A percentile compares a stretch with the other conserved stretches of the same genome.
Evolutionary conservation across 805 yeast genomes (phyloP).

Genomic region (Kazachstania kunashirensis): DNA sequence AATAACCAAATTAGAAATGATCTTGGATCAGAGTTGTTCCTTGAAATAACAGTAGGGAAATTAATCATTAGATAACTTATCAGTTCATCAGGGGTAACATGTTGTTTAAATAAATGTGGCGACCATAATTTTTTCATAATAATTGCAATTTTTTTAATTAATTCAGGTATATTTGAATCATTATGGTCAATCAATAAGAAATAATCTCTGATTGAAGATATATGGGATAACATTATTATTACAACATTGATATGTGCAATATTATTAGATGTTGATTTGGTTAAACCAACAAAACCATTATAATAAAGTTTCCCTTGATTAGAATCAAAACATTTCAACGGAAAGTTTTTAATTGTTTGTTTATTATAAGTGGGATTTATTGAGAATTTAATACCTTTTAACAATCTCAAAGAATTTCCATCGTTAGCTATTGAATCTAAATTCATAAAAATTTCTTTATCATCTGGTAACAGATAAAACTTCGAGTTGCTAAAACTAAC

Average conservation of each 20-base stretch:
- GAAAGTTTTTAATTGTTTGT: slow-evolving; percentile 30
- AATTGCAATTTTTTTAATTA: slow-evolving; percentile 37
- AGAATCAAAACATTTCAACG: slow-evolving; percentile 33
- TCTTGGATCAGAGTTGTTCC: slow-evolving; percentile 37
- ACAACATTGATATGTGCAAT: slow-evolving; percentile 51
- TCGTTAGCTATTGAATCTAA: no score
- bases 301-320: slow-evolving; percentile 35
- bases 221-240: slow-evolving; percentile 47
- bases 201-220: slow-evolving; percentile 39
- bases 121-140: slow-evolving; percentile 59
- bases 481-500: slow-evolving; percentile 43
- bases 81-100: slow-evolving; percentile 60
- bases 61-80: slow-evolving; percentile 37
- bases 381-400: slow-evolving; percentile 44
- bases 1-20: slow-evolving; percentile 52
- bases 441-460: slow-evolving; percentile 16
- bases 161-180: slow-evolving; percentile 20
- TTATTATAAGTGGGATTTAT: slow-evolving; percentile 43
- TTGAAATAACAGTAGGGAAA: slow-evolving; percentile 36
- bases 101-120: slow-evolving; percentile 37
- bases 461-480: slow-evolving; percentile 57
- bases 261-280: slow-evolving; percentile 33
- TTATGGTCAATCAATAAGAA: slow-evolving; percentile 27
- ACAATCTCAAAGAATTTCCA: no score
- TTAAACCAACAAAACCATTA: slow-evolving; percentile 61